A percentile compares a stretch with the other conserved stretches of the same genome.
Evolutionary conservation across 805 yeast genomes (phyloP).

Genomic region (Schizosaccharomyces lindneri): DNA sequence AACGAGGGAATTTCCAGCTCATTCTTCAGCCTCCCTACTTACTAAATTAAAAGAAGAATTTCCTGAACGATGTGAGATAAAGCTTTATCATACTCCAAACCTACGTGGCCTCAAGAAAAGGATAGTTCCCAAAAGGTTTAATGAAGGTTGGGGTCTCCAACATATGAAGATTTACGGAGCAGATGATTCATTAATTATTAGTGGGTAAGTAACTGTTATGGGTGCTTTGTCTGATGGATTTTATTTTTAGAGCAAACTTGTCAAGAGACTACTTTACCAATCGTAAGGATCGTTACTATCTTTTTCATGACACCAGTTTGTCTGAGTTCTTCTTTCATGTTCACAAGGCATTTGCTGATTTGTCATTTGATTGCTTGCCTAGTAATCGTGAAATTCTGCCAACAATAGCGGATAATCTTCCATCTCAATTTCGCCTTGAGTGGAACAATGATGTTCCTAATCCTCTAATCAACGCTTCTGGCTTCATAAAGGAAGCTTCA

Average conservation of each 20-base stretch:
- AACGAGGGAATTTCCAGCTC: constrained; percentile 69
- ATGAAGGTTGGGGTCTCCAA: constrained; percentile 80
- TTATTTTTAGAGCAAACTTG: constrained; percentile 34
- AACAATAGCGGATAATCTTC: background rate
- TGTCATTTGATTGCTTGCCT: background rate
- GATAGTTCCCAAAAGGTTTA: constrained; percentile 56
- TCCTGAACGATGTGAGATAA: constrained; percentile 40
- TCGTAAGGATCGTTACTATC: constrained; percentile 78
- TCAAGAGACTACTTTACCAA: constrained; percentile 81
- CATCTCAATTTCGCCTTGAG: background rate
- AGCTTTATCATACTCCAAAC: constrained; percentile 79
- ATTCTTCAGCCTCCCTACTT: constrained; percentile 53
- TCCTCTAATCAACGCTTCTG: background rate
- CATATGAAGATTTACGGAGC: constrained; percentile 95
- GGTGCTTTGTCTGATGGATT: background rate
- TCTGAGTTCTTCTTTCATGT: background rate
- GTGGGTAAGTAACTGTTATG: constrained; percentile 23
- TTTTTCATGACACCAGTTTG: constrained; percentile 19
- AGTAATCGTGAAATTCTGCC: background rate
- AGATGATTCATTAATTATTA: constrained; percentile 65
- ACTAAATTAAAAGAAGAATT: constrained; percentile 38
- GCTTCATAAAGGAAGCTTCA: background rate
- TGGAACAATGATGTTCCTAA: background rate
- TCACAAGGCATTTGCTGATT: background rate
- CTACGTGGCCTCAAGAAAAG: constrained; percentile 39